Conservation (phyloP, 495 filamentous ascomycete species). For the Ramalina peruviana region DNA sequence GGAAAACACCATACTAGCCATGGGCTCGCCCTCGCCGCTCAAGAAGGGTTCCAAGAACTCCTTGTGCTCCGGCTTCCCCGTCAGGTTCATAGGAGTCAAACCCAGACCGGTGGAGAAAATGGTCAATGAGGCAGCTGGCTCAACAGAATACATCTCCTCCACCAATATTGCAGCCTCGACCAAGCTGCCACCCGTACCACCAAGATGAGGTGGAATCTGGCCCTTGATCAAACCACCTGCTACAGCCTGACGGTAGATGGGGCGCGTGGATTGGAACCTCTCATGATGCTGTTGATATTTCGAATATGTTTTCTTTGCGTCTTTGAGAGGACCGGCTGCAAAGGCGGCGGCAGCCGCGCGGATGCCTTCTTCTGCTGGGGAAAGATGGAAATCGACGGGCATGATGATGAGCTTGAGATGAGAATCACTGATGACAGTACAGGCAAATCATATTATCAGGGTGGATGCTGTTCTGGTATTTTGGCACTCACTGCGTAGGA, state of each 20-base stretch:
- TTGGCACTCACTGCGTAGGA: too few relatives aligned
- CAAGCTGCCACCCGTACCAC: slow-evolving; percentile 29
- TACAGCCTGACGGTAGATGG: slow-evolving; percentile 30
- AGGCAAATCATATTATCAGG: too few relatives aligned
- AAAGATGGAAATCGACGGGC: slow-evolving; percentile 29
- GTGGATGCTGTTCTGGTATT: too few relatives aligned
- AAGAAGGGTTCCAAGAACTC: slow-evolving; percentile 37
- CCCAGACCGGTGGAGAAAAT: slow-evolving; percentile 39
- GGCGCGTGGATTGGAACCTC: slow-evolving; percentile 32
- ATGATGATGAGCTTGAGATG: slow-evolving; percentile 5
- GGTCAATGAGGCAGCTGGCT: slow-evolving; percentile 32
- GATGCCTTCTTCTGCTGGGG: slow-evolving; percentile 21
- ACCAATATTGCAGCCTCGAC: slow-evolving; percentile 35
- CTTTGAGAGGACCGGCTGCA: slow-evolving; percentile 23
- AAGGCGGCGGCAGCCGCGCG: slow-evolving; percentile 22
- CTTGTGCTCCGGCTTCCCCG: slow-evolving; percentile 24
- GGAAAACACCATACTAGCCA: slow-evolving; percentile 37
- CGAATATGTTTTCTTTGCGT: slow-evolving; percentile 23
- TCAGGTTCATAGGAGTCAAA: slow-evolving; percentile 32
- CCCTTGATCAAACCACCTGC: slow-evolving; percentile 33
- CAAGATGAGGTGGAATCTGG: slow-evolving; percentile 28
- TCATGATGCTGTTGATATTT: slow-evolving; percentile 18
- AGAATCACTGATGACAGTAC: too few relatives aligned
- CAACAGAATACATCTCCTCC: slow-evolving; percentile 38
- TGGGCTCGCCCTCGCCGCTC: slow-evolving; percentile 27